Evolutionary conservation across 768 basidiomycete genomes (phyloP).

Genomic region (Calocybe cyanea): DNA sequence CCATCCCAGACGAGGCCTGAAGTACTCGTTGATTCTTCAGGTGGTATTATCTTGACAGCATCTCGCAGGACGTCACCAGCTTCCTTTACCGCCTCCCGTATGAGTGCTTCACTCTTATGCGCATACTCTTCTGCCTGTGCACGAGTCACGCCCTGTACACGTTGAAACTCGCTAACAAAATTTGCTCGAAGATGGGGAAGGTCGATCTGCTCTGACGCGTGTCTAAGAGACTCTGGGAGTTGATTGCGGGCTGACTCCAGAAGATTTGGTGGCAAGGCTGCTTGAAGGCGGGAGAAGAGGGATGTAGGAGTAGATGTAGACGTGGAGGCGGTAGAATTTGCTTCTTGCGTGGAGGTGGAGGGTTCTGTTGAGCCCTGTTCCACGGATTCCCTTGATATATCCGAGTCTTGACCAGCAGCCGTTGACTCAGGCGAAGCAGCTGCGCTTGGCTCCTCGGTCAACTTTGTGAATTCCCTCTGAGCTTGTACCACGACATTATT

Average conservation of each 20-base stretch:
- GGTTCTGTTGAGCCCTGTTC: conserved; percentile 22
- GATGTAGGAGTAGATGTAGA: conserved; percentile 20
- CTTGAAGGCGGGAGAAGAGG: conserved; percentile 68
- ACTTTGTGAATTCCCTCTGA: conserved; percentile 68
- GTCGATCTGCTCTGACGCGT: conserved; percentile 62
- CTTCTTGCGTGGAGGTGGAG: conserved; percentile 9
- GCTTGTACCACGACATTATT: conserved; percentile 73
- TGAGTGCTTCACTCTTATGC: conserved; percentile 63
- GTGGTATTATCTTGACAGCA: conserved; percentile 90
- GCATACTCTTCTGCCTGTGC: conserved; percentile 83
- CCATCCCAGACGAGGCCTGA: conserved; percentile 75
- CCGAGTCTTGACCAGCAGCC: background rate
- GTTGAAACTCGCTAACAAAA: conserved; percentile 62
- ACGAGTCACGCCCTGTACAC: conserved; percentile 71
- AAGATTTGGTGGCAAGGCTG: conserved; percentile 72
- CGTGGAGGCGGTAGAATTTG: conserved; percentile 16
- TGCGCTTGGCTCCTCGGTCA: conserved; percentile 32
- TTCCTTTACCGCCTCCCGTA: conserved; percentile 71
- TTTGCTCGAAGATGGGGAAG: conserved; percentile 63
- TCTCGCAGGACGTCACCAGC: conserved; percentile 81
- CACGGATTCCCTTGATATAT: conserved; percentile 11
- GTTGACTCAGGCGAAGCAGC: conserved; percentile 7
- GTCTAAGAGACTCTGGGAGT: conserved; percentile 61
- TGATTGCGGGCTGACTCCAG: conserved; percentile 63
- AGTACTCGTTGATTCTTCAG: conserved; percentile 41